Percentiles rank a stretch among this genome's conserved stretches.
phyloP scores from a whole-genome alignment of 345 rosid species.

The Gossypium bickii region DNA sequence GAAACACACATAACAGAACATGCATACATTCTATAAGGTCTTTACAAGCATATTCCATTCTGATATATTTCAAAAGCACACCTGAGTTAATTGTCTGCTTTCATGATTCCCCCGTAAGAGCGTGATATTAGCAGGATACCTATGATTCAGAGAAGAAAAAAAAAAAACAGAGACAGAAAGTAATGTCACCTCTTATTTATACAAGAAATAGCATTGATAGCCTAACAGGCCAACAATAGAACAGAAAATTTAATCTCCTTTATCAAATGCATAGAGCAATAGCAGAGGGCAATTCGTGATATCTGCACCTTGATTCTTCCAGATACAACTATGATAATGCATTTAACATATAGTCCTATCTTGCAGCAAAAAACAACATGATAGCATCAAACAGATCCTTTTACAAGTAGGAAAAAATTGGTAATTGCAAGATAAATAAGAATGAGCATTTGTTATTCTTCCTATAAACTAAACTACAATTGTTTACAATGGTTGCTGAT shows the following conservation, averaged over 20 bases:
- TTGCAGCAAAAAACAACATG: not conserved
- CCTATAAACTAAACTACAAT: not conserved
- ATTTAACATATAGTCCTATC: not conserved
- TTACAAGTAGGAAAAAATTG: not conserved
- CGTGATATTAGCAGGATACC: conserved; percentile 95
- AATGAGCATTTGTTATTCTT: not conserved
- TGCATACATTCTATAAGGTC: not conserved
- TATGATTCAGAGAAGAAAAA: conserved; percentile 21
- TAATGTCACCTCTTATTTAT: not conserved
- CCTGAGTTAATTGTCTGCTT: conserved; percentile 99
- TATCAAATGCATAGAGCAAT: conserved; percentile 1
- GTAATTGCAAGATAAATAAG: not conserved
- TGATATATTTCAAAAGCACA: conserved; percentile 23
- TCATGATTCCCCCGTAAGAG: conserved; percentile 99
- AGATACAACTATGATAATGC: not conserved
- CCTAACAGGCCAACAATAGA: not conserved
- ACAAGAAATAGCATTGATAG: not conserved
- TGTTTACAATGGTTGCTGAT: not conserved
- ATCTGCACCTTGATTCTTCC: not conserved
- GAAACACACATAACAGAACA: not conserved
- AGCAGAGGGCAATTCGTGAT: not conserved
- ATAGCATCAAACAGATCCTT: not conserved
- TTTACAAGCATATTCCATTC: not conserved
- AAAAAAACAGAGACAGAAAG: not conserved
- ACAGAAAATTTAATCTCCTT: not conserved